A percentile compares a stretch with the other conserved stretches of the same genome.
Conservation (phyloP, 345 rosid genomes). For the Syzygium grande region DNA sequence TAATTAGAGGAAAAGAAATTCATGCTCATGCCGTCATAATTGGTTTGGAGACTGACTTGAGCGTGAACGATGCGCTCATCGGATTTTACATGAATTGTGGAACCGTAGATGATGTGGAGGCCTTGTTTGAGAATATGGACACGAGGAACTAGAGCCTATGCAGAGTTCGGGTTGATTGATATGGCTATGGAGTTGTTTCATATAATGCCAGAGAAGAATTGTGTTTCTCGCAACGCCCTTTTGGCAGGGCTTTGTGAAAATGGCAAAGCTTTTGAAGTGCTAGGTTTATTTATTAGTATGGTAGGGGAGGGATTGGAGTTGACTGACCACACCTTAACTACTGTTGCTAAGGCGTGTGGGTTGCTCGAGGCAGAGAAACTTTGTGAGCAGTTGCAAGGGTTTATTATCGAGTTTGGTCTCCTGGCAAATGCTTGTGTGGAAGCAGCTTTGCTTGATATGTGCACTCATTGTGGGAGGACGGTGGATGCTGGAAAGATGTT, state of each 20-base stretch:
- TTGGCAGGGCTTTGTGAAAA: constrained; percentile 63
- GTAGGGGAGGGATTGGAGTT: constrained; percentile 41
- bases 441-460: constrained; percentile 72
- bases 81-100: no score
- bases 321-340: constrained; percentile 58
- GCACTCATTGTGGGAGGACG: constrained; percentile 77
- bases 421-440: constrained; percentile 46
- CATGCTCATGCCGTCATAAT: no score
- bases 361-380: constrained; percentile 23
- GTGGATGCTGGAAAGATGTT: constrained; percentile 63
- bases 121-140: constrained; percentile 20
- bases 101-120: constrained; percentile 10
- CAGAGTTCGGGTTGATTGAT: constrained; percentile 29
- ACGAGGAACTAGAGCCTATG: constrained; percentile 40
- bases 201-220: no score
- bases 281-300: constrained; percentile 44
- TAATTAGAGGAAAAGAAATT: no score
- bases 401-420: constrained; percentile 51
- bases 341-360: constrained; percentile 58
- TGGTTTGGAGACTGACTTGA: no score
- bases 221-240: constrained; percentile 21
- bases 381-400: constrained; percentile 70
- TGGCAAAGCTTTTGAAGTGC: constrained; percentile 35
- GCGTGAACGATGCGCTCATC: no score
- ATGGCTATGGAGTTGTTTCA: no score